Percentiles rank a stretch among this genome's conserved stretches.
These are phyloP conservation scores for Trichoderma aggressivum DNA, from an alignment of 2,329 filamentous ascomycete species.

Conservation along the genomic window DNA sequence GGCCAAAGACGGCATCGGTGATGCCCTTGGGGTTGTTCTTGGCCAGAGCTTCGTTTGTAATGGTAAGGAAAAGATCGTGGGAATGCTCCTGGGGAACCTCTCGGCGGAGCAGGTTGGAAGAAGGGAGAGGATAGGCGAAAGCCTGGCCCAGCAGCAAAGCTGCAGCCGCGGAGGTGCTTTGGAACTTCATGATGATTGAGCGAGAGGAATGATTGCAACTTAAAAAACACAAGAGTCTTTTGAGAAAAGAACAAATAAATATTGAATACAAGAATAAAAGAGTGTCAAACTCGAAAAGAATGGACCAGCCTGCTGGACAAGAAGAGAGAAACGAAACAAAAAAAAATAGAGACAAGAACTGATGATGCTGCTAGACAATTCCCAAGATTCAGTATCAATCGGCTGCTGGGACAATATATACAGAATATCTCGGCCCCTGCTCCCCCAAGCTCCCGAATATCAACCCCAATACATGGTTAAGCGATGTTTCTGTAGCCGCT, in stretches of 20 bases:
- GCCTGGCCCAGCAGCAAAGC: not conserved
- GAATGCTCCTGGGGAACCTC: not conserved
- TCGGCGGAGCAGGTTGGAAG: not conserved
- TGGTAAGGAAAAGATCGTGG: not conserved
- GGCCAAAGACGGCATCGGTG: not conserved
- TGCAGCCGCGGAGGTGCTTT: not conserved
- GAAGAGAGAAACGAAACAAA: not conserved
- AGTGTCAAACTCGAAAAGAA: slow-evolving; percentile 2
- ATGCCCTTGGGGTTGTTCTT: not conserved
- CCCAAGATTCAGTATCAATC: not conserved
- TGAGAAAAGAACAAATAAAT: not conserved
- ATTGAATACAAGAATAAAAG: not conserved
- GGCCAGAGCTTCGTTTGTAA: not conserved
- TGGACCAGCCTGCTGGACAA: not conserved
- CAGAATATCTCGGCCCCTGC: not conserved
- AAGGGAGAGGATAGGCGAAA: not conserved
- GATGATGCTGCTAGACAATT: not conserved
- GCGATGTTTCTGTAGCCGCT: not conserved
- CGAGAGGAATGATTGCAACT: not conserved
- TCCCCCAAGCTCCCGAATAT: not conserved
- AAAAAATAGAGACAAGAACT: not conserved
- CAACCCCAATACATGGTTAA: not conserved
- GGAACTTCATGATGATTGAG: not conserved
- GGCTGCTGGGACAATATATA: not conserved
- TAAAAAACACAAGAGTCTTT: not conserved